Conservation (phyloP, 108 stramenopile genomes). For the Chaetoceros muelleri region DNA sequence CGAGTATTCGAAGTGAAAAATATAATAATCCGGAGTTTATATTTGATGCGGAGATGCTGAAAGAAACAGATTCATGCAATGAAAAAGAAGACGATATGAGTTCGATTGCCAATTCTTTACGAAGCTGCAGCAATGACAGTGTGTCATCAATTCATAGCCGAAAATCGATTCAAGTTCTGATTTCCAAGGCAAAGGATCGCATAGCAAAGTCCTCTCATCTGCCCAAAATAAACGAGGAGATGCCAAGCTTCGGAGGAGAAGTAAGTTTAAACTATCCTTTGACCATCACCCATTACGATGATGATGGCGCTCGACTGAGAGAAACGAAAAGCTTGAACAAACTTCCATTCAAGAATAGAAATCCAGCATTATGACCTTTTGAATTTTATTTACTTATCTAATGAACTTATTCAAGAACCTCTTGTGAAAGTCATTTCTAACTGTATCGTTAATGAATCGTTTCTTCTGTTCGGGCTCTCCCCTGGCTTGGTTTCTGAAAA, state of each 20-base stretch:
- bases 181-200: slow-evolving; percentile 21
- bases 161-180: slow-evolving; percentile 25
- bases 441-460: slow-evolving; percentile 95
- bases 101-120: slow-evolving; percentile 26
- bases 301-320: slow-evolving; percentile 25
- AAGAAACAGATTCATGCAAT: slow-evolving; percentile 11
- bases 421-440: slow-evolving; percentile 95
- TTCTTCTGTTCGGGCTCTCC: slow-evolving; percentile 81
- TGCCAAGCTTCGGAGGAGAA: slow-evolving; percentile 5
- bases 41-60: slow-evolving; percentile 9
- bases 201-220: no score
- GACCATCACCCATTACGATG: slow-evolving; percentile 27
- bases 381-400: slow-evolving; percentile 23
- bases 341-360: slow-evolving; percentile 45
- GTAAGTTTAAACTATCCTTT: slow-evolving; percentile 18
- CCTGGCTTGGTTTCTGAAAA: slow-evolving; percentile 93
- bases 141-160: slow-evolving; percentile 26
- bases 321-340: slow-evolving; percentile 32
- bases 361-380: slow-evolving; percentile 28
- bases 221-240: slow-evolving; percentile 12
- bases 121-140: slow-evolving; percentile 20
- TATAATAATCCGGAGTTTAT: slow-evolving; percentile 11
- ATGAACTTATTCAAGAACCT: slow-evolving; percentile 93
- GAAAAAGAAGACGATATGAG: slow-evolving; percentile 24
- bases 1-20: slow-evolving; percentile 15